phyloP scores from a whole-genome alignment of 2,329 filamentous ascomycete genomes.

The Epichloe hybrida region DNA sequence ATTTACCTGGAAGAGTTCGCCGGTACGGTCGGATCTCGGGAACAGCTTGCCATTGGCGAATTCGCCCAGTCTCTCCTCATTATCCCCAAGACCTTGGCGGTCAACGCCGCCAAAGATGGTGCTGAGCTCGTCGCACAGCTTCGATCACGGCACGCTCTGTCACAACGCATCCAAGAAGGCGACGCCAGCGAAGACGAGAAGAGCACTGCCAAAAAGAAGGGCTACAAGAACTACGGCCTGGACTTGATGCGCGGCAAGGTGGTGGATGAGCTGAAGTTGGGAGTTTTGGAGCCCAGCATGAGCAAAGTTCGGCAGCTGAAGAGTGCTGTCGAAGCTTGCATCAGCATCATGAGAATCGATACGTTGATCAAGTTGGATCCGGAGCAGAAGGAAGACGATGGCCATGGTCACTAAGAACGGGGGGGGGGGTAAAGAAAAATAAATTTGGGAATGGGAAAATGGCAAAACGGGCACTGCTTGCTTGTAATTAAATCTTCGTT shows the following conservation, averaged over 20 bases:
- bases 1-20: conserved; percentile 99
- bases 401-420: conserved; percentile 57
- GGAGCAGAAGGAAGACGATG: conserved; percentile 66
- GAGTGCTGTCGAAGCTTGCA: conserved; percentile 95
- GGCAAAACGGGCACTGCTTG: background rate
- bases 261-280: conserved; percentile 84
- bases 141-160: conserved; percentile 83
- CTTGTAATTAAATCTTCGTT: conserved; percentile 1
- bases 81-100: conserved; percentile 89
- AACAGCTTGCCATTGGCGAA: conserved; percentile 95
- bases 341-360: conserved; percentile 98
- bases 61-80: conserved; percentile 90
- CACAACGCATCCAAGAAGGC: conserved; percentile 81
- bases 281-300: conserved; percentile 91
- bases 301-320: conserved; percentile 98
- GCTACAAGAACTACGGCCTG: conserved; percentile 96
- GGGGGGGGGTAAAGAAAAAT: background rate
- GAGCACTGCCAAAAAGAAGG: conserved; percentile 82
- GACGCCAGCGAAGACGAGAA: conserved; percentile 78
- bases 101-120: conserved; percentile 94
- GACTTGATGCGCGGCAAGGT: conserved; percentile 84
- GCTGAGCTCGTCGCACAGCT: conserved; percentile 93
- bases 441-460: background rate
- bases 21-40: conserved; percentile 88
- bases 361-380: conserved; percentile 97